Base-by-base conservation (phyloP, 208 protist genomes). In the Leishmania lainsoni region DNA sequence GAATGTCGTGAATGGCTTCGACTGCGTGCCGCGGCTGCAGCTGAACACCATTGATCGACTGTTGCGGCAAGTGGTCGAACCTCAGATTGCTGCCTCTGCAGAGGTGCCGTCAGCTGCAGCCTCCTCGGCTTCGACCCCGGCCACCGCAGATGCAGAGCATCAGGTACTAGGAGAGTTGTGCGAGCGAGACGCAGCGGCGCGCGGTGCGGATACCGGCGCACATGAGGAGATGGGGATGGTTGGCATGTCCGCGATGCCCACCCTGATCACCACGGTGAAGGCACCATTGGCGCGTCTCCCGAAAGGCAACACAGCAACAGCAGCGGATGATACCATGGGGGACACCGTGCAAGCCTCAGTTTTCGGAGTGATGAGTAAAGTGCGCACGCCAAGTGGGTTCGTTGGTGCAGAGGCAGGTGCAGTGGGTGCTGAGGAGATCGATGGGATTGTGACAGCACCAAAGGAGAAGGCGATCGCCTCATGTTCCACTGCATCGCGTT, bases 11-110 rank as follows among this genome's bases (percentile, higher is more conserved):
- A 90, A 85, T 69, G 88, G 88, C 32, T 88, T 81, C 52, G 91
- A 93, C 78, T 84, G 84, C 42, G 89, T 95, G 59, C 85, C 85
- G 12, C 89, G 91, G 8, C 80, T 95, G 71, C 91, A 95, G 83
- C 59, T 95, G 35, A 95, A 95, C 78, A 90, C 85, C 6, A 69
- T 95, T 42, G 89, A 95, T 78, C 89, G 91, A 20, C 81, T 84
- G 10, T 17, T 85, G 3, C 81, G 81, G 10, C 65, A 87, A 32
- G 17, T 83, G 26, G 68, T 79, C 49, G 71, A 77, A 5, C 56
- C 79, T 52, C 77, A 76, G 48, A 65, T 65, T 5, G 78, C 49
- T 2, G 58, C 61, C 22, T 58, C 68, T 29, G 58, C 42, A 3
- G 54, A 51, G 63, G 22, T 63, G 65, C n/a, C 66, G 72, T 42